These are phyloP conservation scores for Xylariaceae sp. DNA, from an alignment of 2,329 filamentous ascomycete genomes.

Conservation along the genomic window DNA sequence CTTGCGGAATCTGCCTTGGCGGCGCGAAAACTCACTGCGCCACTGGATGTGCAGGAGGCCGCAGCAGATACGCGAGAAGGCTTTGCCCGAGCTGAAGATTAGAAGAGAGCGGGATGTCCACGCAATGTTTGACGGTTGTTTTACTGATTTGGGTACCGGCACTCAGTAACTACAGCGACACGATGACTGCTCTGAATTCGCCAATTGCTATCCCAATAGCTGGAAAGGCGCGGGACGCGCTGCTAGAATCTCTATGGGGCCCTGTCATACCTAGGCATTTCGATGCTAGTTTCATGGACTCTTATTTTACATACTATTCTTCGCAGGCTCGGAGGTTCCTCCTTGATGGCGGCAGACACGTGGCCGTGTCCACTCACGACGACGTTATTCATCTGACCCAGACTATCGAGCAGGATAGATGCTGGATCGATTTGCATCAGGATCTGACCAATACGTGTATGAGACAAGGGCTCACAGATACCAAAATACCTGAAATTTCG, in stretches of 20 bases:
- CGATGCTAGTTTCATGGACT: conserved; percentile 8
- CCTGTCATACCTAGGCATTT: conserved; percentile 4
- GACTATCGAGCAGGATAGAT: conserved; percentile 3
- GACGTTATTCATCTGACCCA: conserved; percentile 7
- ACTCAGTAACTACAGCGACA: too few relatives aligned
- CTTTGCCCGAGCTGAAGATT: neutral
- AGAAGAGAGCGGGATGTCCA: conserved; percentile 2
- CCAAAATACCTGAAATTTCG: conserved; percentile 5
- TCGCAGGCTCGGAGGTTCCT: conserved; percentile 11
- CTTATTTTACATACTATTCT: conserved; percentile 12
- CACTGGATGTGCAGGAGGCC: too few relatives aligned
- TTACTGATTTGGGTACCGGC: too few relatives aligned
- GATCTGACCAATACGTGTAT: too few relatives aligned
- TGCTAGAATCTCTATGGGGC: conserved; percentile 10
- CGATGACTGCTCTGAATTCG: too few relatives aligned
- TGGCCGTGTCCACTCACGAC: conserved; percentile 11
- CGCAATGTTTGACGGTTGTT: too few relatives aligned
- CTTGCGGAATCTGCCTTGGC: too few relatives aligned
- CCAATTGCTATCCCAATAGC: conserved; percentile 1
- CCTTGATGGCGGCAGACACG: conserved; percentile 10
- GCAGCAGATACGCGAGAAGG: too few relatives aligned
- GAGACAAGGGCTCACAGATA: neutral
- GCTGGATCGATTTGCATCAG: too few relatives aligned
- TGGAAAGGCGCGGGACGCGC: conserved; percentile 3
- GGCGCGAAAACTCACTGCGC: too few relatives aligned